Evolutionary conservation across 163 green algal species (phyloP), one percentile per base, ranked within the genome.

Genomic region (Chloroidium sp.): DNA sequence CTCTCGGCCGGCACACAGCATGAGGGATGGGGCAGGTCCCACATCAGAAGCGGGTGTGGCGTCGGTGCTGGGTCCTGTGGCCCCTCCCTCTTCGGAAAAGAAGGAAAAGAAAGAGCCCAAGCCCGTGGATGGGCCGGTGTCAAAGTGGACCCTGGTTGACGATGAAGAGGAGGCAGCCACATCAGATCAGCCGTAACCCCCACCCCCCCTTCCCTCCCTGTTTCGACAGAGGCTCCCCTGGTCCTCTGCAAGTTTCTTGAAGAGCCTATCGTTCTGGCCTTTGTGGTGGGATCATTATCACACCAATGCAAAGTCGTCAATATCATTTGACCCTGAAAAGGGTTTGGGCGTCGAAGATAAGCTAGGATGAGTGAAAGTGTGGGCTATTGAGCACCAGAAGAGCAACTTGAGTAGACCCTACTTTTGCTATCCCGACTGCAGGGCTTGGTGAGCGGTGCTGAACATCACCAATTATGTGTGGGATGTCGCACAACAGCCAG

Each of bases 111-210:
- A 58, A 72, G 69, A 64, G 1, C n/a, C 74, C 69, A 75, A 83
- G 64, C 61, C 78, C 74, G 76, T 84, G 76, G 77, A 68, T 4
- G 62, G 58, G 6, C 69, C 79, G 14, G 83, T 84, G 8, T 87
- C 80, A 61, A 87, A 84, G 62, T 87, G 83, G 83, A 84, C 83
- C 1, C 77, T 84, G 60, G 80, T 82, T 1, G 83, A 84, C 74
- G 80, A 84, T 79, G 83, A 87, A 67, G 78, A 79, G 36, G 76
- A 79, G 3, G 69, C 36, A 4, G 69, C 78, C 62, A 6, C 67
- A 72, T 6, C 6, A n/a, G 67, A n/a, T 6, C 6, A 72, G 67
- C 6, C 6, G 67, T 72, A 10, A 72, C 6, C 67, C 6, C 67
- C 67, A n/a, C 6, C 6, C 67, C 36, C 36, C 36, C 36, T 36